Conservation (phyloP, 805 yeast species). For the Spathaspora hagerdaliae region DNA sequence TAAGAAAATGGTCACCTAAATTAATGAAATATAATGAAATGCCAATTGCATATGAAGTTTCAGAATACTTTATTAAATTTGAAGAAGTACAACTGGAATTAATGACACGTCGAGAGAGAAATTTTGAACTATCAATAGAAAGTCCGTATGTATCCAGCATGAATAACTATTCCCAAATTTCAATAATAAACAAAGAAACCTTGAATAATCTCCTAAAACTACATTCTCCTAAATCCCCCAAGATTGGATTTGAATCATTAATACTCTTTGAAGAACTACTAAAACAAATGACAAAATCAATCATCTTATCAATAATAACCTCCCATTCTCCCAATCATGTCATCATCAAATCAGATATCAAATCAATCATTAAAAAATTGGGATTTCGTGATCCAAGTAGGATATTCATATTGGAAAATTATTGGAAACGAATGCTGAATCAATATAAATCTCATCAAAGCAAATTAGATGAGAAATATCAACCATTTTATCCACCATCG, state of each 20-base stretch:
- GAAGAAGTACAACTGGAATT: slow-evolving; percentile 40
- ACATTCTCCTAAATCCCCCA: background rate
- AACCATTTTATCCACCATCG: too few relatives aligned
- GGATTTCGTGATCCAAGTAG: background rate
- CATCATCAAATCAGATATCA: background rate
- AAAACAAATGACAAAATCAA: background rate
- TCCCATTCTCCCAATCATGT: background rate
- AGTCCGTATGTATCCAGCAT: background rate
- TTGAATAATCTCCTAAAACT: too few relatives aligned
- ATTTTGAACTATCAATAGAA: background rate
- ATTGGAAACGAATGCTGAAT: background rate
- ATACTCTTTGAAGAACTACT: background rate
- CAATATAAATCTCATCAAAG: background rate
- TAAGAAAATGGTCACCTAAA: slow-evolving; percentile 6
- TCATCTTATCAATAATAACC: background rate
- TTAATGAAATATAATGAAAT: slow-evolving; percentile 39
- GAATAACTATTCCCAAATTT: too few relatives aligned
- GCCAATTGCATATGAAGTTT: slow-evolving; percentile 53
- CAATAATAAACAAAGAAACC: too few relatives aligned
- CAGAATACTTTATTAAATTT: slow-evolving; percentile 34
- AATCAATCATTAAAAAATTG: background rate
- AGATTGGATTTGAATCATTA: background rate
- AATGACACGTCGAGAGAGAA: slow-evolving; percentile 9
- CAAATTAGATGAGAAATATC: too few relatives aligned
- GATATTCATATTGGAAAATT: background rate